Base-by-base conservation (phyloP, 2,329 filamentous ascomycete species). In the Sclerotinia subarctica region DNA sequence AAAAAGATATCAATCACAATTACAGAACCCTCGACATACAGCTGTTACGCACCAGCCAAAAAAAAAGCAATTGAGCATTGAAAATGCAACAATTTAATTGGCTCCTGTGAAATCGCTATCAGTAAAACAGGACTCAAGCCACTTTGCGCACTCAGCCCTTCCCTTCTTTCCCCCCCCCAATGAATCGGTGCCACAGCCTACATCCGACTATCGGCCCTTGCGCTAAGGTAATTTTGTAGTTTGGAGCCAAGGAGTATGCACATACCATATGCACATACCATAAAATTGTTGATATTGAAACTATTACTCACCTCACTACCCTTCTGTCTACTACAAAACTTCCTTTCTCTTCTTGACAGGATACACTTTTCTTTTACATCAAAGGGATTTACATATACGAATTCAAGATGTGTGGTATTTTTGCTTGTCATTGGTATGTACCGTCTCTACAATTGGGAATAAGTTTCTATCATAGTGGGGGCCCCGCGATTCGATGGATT, bases 401-500 rank as follows among this genome's bases (percentile, higher is more conserved):
- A 44, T 66, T 66, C 68, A 71, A 62, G 21, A 73, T 73, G 72
- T 73, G 72, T 70, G 72, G 72, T 52, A 72, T 97, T 78, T 97
- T 97, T 81, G 94, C 93, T 77, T 97, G 94, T 82, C 92, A 97
- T 82, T 69, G 63, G 67, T 68, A 66, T 58, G 60, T 68, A 64
- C 32, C 46, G 3, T 52, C n/a, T 44, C 54, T 68, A 7, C 62
- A 32, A 29, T 57, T 57, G 42, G 29, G 35, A 58, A 52, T 52
- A 35, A 42, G 19, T 35, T 52, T 62, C 47, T 42, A 42, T 57
- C 8, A 53, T 68, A n/a, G 67, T 68, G 67, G 67, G 67, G 67
- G 66, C 66, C 66, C 66, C 66, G 66, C 58, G 69, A 71, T 60
- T 64, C 3, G 38, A 65, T 49, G 58, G 21, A 46, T 69, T 66